These are phyloP conservation scores for Aspergillus transmontanensis DNA, from an alignment of 2,329 filamentous ascomycete genomes.

Conservation along the genomic window DNA sequence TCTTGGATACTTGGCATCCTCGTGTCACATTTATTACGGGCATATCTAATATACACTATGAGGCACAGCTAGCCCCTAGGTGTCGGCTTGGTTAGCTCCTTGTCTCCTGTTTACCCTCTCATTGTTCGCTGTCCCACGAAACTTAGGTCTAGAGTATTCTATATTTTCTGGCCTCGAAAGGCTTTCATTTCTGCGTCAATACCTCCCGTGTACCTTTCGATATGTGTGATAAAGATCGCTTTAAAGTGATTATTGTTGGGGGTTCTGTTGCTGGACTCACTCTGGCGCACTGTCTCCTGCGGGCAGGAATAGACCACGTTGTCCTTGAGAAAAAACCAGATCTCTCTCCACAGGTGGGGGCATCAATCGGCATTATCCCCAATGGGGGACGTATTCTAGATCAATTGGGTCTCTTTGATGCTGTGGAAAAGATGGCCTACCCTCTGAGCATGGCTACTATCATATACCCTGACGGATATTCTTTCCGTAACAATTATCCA, in stretches of 20 bases:
- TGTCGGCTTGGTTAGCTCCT: too few species aligned
- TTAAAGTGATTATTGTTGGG: constrained; percentile 48
- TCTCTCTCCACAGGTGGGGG: constrained; percentile 46
- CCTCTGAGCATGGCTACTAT: background rate
- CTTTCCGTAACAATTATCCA: background rate
- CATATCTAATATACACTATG: too few species aligned
- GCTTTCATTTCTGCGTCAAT: too few species aligned
- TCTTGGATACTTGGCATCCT: too few species aligned
- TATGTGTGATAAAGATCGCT: background rate
- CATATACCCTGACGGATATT: constrained; percentile 7
- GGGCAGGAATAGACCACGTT: constrained; percentile 50
- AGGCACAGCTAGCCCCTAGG: too few species aligned
- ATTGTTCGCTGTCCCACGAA: too few species aligned
- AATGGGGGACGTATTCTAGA: constrained; percentile 52
- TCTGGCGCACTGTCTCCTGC: constrained; percentile 50
- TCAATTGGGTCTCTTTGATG: constrained; percentile 49
- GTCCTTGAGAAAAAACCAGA: constrained; percentile 49
- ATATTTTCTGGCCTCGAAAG: too few species aligned
- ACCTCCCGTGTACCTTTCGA: too few species aligned
- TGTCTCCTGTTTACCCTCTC: too few species aligned
- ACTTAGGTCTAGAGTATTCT: too few species aligned
- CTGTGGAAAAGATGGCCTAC: constrained; percentile 27
- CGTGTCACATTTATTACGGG: too few species aligned
- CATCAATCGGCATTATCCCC: constrained; percentile 51
- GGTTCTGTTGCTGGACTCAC: constrained; percentile 53